A percentile compares a stretch with the other conserved stretches of the same genome.
These are phyloP conservation scores for Lactarius hatsudake DNA, from an alignment of 768 basidiomycete genomes.

Conservation along the genomic window DNA sequence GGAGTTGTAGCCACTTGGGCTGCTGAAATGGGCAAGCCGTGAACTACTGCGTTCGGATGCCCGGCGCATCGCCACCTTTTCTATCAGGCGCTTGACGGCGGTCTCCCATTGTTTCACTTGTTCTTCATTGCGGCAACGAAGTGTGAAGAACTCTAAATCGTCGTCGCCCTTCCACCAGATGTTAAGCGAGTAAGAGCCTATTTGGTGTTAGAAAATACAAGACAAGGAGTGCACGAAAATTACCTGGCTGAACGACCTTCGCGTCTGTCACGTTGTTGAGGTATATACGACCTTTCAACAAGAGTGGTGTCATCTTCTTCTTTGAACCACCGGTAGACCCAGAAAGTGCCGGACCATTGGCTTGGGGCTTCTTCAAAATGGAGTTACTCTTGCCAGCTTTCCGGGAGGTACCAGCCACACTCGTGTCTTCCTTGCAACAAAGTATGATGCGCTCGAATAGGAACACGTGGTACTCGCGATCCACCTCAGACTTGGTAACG, in stretches of 20 bases:
- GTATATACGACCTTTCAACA: slow-evolving; percentile 95
- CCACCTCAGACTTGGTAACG: slow-evolving; percentile 94
- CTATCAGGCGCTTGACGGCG: slow-evolving; percentile 84
- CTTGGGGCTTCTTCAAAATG: slow-evolving; percentile 79
- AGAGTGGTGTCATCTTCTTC: slow-evolving; percentile 76
- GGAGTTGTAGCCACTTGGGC: slow-evolving; percentile 46
- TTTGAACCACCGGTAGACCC: slow-evolving; percentile 55
- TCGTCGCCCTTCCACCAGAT: slow-evolving; percentile 96
- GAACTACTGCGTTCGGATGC: slow-evolving; percentile 62
- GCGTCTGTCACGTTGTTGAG: slow-evolving; percentile 93
- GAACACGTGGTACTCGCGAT: slow-evolving; percentile 98
- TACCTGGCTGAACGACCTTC: slow-evolving; percentile 51
- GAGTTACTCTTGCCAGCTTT: slow-evolving; percentile 83
- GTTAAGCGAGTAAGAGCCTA: slow-evolving; percentile 72
- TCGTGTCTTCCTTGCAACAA: slow-evolving; percentile 89
- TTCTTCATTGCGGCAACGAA: slow-evolving; percentile 90
- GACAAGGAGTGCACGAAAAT: slow-evolving; percentile 33
- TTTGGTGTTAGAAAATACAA: slow-evolving; percentile 2
- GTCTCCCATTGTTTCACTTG: slow-evolving; percentile 91
- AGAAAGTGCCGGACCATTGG: slow-evolving; percentile 47
- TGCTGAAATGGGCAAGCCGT: slow-evolving; percentile 44
- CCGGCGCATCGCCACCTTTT: slow-evolving; percentile 66
- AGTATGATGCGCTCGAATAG: slow-evolving; percentile 98
- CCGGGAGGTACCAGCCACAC: slow-evolving; percentile 52
- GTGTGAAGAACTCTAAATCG: slow-evolving; percentile 88